Conservation (phyloP, 768 basidiomycete genomes). For the Hygrophoropsis aurantiaca region DNA sequence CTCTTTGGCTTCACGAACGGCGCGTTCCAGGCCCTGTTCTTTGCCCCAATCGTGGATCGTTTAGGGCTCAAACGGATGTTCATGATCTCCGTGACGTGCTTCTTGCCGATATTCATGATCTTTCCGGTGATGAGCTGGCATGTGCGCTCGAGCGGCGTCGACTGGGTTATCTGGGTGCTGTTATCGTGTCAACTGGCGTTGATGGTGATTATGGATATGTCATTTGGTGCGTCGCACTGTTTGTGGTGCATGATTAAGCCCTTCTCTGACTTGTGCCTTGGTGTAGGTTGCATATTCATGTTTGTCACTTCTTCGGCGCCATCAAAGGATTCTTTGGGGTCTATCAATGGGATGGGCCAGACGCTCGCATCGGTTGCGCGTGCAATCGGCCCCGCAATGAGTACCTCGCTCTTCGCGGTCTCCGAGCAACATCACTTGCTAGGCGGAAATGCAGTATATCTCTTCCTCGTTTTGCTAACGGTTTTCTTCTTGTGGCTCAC, state of each 20-base stretch:
- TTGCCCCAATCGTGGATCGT: conserved; percentile 17
- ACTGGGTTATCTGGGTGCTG: conserved; percentile 41
- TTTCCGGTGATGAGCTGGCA: conserved; percentile 23
- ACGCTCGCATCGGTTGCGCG: conserved; percentile 48
- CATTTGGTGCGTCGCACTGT: conserved; percentile 49
- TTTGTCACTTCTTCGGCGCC: conserved; percentile 63
- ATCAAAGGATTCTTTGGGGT: conserved; percentile 45
- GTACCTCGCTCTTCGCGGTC: conserved; percentile 57
- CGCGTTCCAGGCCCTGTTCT: conserved; percentile 23
- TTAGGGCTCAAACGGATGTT: conserved; percentile 25
- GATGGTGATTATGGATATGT: conserved; percentile 49
- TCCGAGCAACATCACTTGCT: conserved; percentile 45
- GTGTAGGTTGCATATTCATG: conserved; percentile 61
- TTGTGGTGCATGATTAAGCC: too few species aligned
- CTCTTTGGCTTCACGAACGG: conserved; percentile 21
- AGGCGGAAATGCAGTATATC: conserved; percentile 49
- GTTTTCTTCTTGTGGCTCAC: conserved; percentile 37
- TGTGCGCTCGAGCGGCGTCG: conserved; percentile 39
- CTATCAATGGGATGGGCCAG: conserved; percentile 57
- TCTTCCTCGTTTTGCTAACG: conserved; percentile 37
- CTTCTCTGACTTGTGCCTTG: background rate
- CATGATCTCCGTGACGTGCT: conserved; percentile 13
- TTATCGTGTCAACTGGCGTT: conserved; percentile 47
- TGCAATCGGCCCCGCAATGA: conserved; percentile 50
- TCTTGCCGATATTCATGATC: conserved; percentile 15